Evolutionary conservation across 139 green algal genomes (phyloP).

Genomic region (Chlorella sp.): DNA sequence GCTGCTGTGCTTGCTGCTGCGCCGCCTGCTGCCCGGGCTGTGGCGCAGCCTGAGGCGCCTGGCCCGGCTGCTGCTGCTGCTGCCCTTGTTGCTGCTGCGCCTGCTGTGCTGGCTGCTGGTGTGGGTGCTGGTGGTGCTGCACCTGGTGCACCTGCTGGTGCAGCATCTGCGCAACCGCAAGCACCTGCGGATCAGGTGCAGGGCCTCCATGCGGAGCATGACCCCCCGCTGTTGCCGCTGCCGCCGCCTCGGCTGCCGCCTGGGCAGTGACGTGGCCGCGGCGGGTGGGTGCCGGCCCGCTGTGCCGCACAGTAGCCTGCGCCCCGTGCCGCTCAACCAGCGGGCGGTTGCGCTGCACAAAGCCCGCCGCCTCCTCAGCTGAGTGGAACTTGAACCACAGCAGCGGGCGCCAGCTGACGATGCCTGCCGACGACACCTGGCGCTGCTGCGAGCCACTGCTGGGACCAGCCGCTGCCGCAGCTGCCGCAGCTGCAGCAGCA

Average conservation of each 20-base stretch:
- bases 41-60: neutral
- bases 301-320: conserved; percentile 24
- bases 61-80: neutral
- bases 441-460: neutral
- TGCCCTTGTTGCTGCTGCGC: conserved; percentile 8
- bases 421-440: neutral
- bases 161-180: neutral
- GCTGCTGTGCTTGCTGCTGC: neutral
- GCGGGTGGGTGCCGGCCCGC: neutral
- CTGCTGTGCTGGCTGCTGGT: neutral
- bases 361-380: neutral
- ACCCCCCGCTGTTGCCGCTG: neutral
- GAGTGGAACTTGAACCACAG: conserved; percentile 44
- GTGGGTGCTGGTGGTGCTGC: neutral
- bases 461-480: neutral
- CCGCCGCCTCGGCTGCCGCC: neutral
- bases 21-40: neutral
- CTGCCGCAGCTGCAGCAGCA: neutral
- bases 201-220: no score
- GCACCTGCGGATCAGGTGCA: neutral
- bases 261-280: neutral
- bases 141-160: neutral
- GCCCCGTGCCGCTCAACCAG: conserved; percentile 7
- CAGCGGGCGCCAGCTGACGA: conserved; percentile 30
- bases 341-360: conserved; percentile 11